phyloP scores from a whole-genome alignment of 2,329 filamentous ascomycete species.

The Talaromyces sp. region DNA sequence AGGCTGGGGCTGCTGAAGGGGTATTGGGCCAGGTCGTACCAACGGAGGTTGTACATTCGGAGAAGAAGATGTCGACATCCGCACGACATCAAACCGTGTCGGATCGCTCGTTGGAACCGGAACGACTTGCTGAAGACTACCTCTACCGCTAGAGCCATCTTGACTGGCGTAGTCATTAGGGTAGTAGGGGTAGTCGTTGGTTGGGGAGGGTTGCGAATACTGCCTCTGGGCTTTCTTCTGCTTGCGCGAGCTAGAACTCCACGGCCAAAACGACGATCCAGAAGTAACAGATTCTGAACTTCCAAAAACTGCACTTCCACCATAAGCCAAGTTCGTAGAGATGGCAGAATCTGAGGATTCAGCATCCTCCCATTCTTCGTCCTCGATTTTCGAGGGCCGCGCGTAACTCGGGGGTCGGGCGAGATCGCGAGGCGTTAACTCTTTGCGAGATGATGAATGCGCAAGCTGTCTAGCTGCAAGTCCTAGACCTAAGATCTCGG shows the following conservation, averaged over 20 bases:
- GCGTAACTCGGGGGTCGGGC: constrained; percentile 16
- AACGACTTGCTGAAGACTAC: constrained; percentile 57
- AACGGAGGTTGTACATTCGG: constrained; percentile 28
- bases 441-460: constrained; percentile 33
- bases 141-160: constrained; percentile 39
- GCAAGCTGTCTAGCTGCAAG: constrained; percentile 43
- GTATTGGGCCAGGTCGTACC: constrained; percentile 58
- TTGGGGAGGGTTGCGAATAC: background rate
- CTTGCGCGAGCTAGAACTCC: constrained; percentile 59
- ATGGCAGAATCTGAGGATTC: constrained; percentile 47
- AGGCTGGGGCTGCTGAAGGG: constrained; percentile 82
- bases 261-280: constrained; percentile 57
- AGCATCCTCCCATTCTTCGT: constrained; percentile 60
- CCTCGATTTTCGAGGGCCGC: constrained; percentile 35
- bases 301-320: constrained; percentile 44
- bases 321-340: constrained; percentile 53
- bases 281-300: constrained; percentile 54
- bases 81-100: constrained; percentile 56
- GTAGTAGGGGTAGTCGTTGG: constrained; percentile 6
- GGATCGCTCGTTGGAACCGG: constrained; percentile 66
- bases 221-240: constrained; percentile 39
- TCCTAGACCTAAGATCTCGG: constrained; percentile 48
- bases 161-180: constrained; percentile 9
- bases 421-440: constrained; percentile 29
- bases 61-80: constrained; percentile 25